These are phyloP conservation scores for Picea glauca DNA, from an alignment of 75 land plant species.

Conservation along the genomic window DNA sequence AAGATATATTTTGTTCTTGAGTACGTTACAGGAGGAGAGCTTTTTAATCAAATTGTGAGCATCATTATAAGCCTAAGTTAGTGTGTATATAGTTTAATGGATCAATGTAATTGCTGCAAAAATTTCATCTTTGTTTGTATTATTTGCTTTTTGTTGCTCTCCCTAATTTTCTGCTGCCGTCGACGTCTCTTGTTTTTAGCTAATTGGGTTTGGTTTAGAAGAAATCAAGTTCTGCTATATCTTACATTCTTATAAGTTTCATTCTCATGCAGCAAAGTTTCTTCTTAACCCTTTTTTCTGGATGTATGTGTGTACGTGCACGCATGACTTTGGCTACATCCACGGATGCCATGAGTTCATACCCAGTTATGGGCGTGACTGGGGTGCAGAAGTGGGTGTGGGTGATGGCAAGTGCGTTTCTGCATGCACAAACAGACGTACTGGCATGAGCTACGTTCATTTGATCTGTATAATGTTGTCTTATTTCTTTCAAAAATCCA, in stretches of 20 bases:
- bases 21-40: constrained; percentile 27
- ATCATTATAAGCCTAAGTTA: neutral
- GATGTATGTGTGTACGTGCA: neutral
- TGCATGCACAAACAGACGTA: too few species aligned
- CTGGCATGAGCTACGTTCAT: neutral
- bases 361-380: neutral
- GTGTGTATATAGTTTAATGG: neutral
- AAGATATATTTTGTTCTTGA: constrained; percentile 31
- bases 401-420: neutral
- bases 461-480: neutral
- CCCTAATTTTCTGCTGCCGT: neutral
- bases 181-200: neutral
- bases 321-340: neutral
- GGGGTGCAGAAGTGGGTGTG: neutral
- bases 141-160: neutral
- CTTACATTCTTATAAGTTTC: neutral
- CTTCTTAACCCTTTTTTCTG: neutral
- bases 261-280: neutral
- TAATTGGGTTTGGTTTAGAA: neutral
- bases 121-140: neutral
- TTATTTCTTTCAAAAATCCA: neutral
- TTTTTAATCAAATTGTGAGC: constrained; percentile 29
- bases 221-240: neutral
- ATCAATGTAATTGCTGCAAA: neutral
- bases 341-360: neutral